A percentile compares a stretch with the other conserved stretches of the same genome.
phyloP scores from a whole-genome alignment of 352 stramenopile species.

The Phytophthora multivora region DNA sequence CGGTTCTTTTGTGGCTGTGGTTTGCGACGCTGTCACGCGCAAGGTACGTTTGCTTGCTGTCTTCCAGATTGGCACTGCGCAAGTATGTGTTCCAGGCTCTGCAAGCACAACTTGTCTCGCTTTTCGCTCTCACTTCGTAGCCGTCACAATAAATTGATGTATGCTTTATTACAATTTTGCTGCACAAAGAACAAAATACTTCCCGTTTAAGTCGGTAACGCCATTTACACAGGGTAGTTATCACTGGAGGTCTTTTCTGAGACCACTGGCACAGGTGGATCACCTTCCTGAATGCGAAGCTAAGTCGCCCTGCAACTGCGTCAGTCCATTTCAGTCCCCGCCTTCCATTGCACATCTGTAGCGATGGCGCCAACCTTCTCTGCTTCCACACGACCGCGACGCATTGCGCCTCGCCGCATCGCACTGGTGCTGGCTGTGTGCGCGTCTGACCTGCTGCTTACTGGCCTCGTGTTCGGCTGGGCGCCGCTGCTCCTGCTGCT shows the following conservation, averaged over 20 bases:
- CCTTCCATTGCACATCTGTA: not conserved
- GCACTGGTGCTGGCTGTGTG: conserved; percentile 73
- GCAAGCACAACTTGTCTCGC: not conserved
- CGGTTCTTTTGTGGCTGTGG: not conserved
- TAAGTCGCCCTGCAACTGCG: not conserved
- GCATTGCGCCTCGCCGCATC: conserved; percentile 52
- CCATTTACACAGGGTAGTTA: not conserved
- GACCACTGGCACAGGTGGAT: not conserved
- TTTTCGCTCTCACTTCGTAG: too few species aligned
- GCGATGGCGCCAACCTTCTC: conserved; percentile 9
- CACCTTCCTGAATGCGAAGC: conserved; percentile 18
- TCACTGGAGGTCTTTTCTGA: not conserved
- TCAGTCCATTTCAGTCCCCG: conserved; percentile 5
- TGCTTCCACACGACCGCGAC: conserved; percentile 2
- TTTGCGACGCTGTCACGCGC: not conserved
- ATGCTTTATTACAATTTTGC: too few species aligned
- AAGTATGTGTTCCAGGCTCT: too few species aligned
- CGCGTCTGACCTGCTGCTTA: conserved; percentile 82
- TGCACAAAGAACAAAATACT: too few species aligned
- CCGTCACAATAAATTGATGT: too few species aligned
- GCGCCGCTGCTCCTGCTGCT: conserved; percentile 85
- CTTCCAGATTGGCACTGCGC: too few species aligned
- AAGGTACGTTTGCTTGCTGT: too few species aligned
- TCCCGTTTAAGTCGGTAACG: too few species aligned
- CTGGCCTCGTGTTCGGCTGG: conserved; percentile 89